A percentile compares a stretch with the other conserved stretches of the same genome.
Evolutionary conservation across 2,329 filamentous ascomycete genomes (phyloP).

Genomic region (Colletotrichum caudatum): DNA sequence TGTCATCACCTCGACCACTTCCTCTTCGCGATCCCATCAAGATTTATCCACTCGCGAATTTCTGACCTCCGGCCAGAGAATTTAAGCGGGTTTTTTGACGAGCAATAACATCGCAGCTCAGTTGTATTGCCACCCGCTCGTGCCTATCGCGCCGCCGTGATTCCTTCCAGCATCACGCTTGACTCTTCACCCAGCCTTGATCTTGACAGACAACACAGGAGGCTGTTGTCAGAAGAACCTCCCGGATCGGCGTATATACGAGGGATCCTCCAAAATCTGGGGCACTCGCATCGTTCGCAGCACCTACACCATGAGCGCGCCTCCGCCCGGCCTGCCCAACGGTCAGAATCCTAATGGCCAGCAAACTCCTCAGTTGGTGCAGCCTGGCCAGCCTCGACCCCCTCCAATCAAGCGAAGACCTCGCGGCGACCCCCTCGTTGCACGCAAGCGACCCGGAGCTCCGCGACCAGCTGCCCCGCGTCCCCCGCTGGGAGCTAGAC

Average conservation of each 20-base stretch:
- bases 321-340: slow-evolving; percentile 51
- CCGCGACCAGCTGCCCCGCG: slow-evolving; percentile 46
- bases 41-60: not conserved
- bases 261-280: not conserved
- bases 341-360: slow-evolving; percentile 50
- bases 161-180: slow-evolving; percentile 7
- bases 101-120: not conserved
- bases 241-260: too few relatives aligned
- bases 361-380: slow-evolving; percentile 34
- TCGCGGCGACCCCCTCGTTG: slow-evolving; percentile 72
- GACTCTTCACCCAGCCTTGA: not conserved
- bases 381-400: slow-evolving; percentile 48
- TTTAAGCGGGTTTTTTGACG: not conserved
- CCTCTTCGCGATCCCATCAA: slow-evolving; percentile 7
- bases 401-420: slow-evolving; percentile 58
- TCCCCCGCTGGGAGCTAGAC: slow-evolving; percentile 43
- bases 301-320: slow-evolving; percentile 58
- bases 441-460: slow-evolving; percentile 65
- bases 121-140: not conserved
- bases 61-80: not conserved
- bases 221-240: not conserved
- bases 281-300: not conserved
- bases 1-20: slow-evolving; percentile 24
- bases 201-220: not conserved
- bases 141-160: slow-evolving; percentile 14